Conservation (phyloP, 768 basidiomycete species). For the Pulveroboletus ravenelii region DNA sequence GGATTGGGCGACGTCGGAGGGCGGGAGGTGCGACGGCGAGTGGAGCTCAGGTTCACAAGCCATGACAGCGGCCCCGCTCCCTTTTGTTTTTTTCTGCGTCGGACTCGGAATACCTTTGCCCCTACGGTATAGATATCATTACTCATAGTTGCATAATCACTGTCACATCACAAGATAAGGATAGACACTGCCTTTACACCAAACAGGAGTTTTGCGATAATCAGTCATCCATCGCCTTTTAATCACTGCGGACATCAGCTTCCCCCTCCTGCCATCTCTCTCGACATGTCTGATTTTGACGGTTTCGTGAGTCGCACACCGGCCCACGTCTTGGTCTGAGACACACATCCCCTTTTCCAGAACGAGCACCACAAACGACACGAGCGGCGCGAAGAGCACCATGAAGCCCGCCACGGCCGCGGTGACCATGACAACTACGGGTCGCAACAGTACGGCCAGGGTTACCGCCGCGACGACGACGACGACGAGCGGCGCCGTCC, state of each 20-base stretch:
- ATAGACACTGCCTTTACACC: too few relatives aligned
- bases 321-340: background rate
- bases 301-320: background rate
- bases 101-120: background rate
- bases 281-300: conserved; percentile 14
- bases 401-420: conserved; percentile 3
- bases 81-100: too few relatives aligned
- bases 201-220: too few relatives aligned
- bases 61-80: background rate
- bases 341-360: background rate
- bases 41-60: conserved; percentile 2
- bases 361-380: conserved; percentile 5
- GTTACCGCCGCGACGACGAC: background rate
- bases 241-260: background rate
- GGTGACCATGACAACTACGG: background rate
- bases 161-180: too few relatives aligned
- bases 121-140: too few relatives aligned
- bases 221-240: background rate
- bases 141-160: too few relatives aligned
- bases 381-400: conserved; percentile 13
- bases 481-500: background rate
- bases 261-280: background rate
- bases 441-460: background rate
- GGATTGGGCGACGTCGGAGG: conserved; percentile 52
- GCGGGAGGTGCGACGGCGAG: background rate